Evolutionary conservation across 495 filamentous ascomycete genomes (phyloP).

Genomic region (Penicillium ucsense): DNA sequence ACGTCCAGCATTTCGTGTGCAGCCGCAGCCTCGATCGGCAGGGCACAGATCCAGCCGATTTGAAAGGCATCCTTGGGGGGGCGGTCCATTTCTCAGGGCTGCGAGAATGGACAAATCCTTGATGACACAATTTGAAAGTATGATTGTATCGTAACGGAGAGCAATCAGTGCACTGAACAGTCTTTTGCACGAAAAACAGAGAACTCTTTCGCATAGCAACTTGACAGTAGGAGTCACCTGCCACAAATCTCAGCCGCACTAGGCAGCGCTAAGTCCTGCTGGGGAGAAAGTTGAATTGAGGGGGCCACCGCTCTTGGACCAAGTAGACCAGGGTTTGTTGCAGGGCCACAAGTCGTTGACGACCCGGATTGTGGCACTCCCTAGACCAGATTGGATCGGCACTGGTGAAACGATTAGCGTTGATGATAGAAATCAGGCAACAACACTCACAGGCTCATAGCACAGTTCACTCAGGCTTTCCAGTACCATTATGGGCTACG

Average conservation of each 20-base stretch:
- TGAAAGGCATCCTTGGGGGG: constrained; percentile 4
- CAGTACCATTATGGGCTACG: constrained; percentile 9
- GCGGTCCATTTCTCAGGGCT: neutral
- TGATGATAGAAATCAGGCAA: constrained; percentile 4
- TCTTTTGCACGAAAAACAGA: too few relatives aligned
- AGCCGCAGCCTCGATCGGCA: constrained; percentile 34
- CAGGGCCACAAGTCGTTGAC: neutral
- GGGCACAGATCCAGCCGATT: constrained; percentile 22
- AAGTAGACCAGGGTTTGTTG: neutral
- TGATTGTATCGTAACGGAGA: neutral
- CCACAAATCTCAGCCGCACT: neutral
- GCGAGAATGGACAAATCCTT: neutral
- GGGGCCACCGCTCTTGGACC: neutral
- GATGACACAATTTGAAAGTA: neutral
- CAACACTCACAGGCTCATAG: constrained; percentile 2
- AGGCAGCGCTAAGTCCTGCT: too few relatives aligned
- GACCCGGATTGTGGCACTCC: neutral
- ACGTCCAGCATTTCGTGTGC: constrained; percentile 39
- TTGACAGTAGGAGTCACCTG: neutral
- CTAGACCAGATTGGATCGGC: neutral
- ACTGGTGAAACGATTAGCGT: neutral
- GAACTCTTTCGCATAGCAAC: neutral
- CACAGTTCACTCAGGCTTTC: neutral
- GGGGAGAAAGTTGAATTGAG: too few relatives aligned
- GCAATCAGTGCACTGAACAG: too few relatives aligned